These are phyloP conservation scores for Paradendryphiella salina DNA, from an alignment of 2,329 filamentous ascomycete species.

Conservation along the genomic window DNA sequence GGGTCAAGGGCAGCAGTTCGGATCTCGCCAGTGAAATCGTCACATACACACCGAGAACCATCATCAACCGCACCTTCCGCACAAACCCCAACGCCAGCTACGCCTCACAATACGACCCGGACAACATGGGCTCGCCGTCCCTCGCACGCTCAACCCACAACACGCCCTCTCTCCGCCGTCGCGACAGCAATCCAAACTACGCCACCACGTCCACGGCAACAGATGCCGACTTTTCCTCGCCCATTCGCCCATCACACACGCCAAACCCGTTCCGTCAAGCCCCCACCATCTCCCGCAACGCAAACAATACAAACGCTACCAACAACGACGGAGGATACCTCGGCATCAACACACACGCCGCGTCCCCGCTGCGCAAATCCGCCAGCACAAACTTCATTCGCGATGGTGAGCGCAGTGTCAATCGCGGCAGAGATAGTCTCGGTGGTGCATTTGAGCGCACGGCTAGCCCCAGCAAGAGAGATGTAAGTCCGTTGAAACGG, in stretches of 20 bases:
- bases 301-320: slow-evolving; percentile 38
- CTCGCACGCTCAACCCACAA: slow-evolving; percentile 25
- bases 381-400: slow-evolving; percentile 60
- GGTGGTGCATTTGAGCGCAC: slow-evolving; percentile 32
- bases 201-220: slow-evolving; percentile 46
- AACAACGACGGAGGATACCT: slow-evolving; percentile 70
- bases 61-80: slow-evolving; percentile 72
- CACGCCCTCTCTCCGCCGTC: slow-evolving; percentile 33
- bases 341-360: slow-evolving; percentile 77
- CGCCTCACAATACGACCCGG: slow-evolving; percentile 70
- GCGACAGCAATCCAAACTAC: slow-evolving; percentile 36
- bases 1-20: slow-evolving; percentile 49
- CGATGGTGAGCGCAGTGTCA: slow-evolving; percentile 28
- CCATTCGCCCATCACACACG: slow-evolving; percentile 50
- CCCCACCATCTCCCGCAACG: slow-evolving; percentile 51
- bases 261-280: slow-evolving; percentile 57
- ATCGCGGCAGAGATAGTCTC: slow-evolving; percentile 22
- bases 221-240: slow-evolving; percentile 50
- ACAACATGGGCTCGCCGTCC: slow-evolving; percentile 48
- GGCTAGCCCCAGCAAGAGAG: slow-evolving; percentile 43
- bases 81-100: slow-evolving; percentile 85
- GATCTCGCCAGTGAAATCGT: slow-evolving; percentile 58
- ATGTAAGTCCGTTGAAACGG: slow-evolving; percentile 52
- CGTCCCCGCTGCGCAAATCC: slow-evolving; percentile 81
- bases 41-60: slow-evolving; percentile 63